These are phyloP conservation scores for Nakaseomyces nivariensis DNA, from an alignment of 1,139 yeast species.

Conservation along the genomic window DNA sequence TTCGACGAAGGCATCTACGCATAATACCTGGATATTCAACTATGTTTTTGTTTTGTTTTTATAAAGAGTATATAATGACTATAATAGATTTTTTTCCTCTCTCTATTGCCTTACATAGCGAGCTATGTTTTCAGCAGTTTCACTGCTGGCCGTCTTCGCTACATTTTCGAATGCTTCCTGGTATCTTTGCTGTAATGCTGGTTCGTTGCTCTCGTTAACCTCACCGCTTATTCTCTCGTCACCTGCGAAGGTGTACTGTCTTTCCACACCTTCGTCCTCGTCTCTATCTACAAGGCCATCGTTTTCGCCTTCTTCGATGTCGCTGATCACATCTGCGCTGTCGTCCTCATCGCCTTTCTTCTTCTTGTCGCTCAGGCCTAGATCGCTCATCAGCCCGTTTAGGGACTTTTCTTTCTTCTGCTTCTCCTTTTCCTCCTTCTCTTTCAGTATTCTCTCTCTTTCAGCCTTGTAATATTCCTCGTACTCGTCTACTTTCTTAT, in stretches of 20 bases:
- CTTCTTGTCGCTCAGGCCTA: conserved; percentile 47
- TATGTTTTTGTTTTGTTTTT: not conserved
- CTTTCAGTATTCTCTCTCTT: conserved; percentile 68
- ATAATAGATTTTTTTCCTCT: no score
- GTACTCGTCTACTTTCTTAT: conserved; percentile 80
- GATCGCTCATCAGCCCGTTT: conserved; percentile 67
- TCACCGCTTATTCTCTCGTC: conserved; percentile 53
- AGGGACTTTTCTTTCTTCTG: conserved; percentile 63
- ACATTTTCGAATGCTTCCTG: conserved; percentile 62
- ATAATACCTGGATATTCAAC: conserved; percentile 18
- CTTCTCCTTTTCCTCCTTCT: conserved; percentile 69
- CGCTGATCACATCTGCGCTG: conserved; percentile 63
- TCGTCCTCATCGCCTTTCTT: conserved; percentile 23
- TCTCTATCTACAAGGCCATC: conserved; percentile 57
- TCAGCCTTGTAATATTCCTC: conserved; percentile 76
- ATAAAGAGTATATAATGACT: not conserved
- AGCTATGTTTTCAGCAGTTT: conserved; percentile 65
- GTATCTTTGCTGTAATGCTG: conserved; percentile 57
- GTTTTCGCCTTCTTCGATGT: conserved; percentile 47
- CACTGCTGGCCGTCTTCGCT: conserved; percentile 50
- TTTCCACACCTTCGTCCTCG: conserved; percentile 44
- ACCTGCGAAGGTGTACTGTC: conserved; percentile 71
- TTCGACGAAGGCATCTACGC: conserved; percentile 72
- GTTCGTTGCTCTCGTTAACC: conserved; percentile 38
- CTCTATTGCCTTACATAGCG: conserved; percentile 42